phyloP scores from a whole-genome alignment of 2,329 filamentous ascomycete genomes.

The Fusarium phyllophilum region DNA sequence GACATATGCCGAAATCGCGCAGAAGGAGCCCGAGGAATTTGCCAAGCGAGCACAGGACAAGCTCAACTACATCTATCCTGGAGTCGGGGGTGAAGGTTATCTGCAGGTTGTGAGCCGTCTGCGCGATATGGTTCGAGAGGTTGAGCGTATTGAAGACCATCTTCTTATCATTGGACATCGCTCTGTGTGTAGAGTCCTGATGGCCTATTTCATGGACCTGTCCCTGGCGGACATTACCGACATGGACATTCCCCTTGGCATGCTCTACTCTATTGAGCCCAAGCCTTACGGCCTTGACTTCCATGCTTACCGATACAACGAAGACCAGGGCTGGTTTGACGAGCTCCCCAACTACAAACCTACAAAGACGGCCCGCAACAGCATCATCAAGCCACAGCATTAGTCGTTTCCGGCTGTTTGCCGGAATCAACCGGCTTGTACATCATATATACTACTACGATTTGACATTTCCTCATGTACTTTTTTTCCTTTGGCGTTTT shows the following conservation, averaged over 20 bases:
- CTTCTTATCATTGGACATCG: conserved; percentile 92
- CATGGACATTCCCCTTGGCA: conserved; percentile 91
- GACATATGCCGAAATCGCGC: conserved; percentile 90
- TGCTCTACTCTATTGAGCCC: conserved; percentile 94
- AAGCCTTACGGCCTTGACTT: conserved; percentile 98
- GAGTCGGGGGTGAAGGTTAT: conserved; percentile 94
- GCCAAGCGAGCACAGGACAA: conserved; percentile 83
- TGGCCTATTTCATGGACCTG: conserved; percentile 96
- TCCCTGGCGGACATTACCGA: conserved; percentile 92
- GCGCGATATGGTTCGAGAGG: conserved; percentile 93
- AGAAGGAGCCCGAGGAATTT: conserved; percentile 84
- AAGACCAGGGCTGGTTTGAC: conserved; percentile 81
- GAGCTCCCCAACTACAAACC: conserved; percentile 87
- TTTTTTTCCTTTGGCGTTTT: conserved; percentile 36
- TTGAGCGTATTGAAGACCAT: conserved; percentile 97
- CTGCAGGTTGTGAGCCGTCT: conserved; percentile 96
- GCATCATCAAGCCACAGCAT: conserved; percentile 37
- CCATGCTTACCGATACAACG: conserved; percentile 92
- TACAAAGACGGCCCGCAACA: conserved; percentile 57
- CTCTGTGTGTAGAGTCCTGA: conserved; percentile 88
- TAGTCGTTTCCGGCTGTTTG: background rate
- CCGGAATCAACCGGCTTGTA: conserved; percentile 36
- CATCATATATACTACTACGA: conserved; percentile 25
- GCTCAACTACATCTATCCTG: conserved; percentile 95
- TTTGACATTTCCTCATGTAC: background rate